Evolutionary conservation across 2,329 filamentous ascomycete species (phyloP), one percentile per base, ranked within the genome.

Genomic region (Alternaria sp.): DNA sequence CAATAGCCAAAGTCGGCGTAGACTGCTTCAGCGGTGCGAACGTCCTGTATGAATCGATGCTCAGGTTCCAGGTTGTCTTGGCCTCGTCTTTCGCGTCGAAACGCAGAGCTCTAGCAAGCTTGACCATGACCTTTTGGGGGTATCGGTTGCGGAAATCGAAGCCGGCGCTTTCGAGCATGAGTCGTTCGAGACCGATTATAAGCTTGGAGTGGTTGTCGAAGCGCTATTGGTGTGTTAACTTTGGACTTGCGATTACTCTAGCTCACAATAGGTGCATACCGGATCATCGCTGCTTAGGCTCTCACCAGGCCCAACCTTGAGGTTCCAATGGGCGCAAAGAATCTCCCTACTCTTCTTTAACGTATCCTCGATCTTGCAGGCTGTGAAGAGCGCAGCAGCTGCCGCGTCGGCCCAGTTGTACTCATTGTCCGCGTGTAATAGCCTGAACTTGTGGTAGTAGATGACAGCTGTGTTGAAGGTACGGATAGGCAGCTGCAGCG

Each of bases 321-420:
- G 83, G 75, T 97, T 97, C 81, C 95, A 93, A 23, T 93, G 91
- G 1, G 94, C 94, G 62, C 93, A 96, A 15, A 98, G 85, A 65
- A 99, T 96, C 67, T 99, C 96, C 61, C 88, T 89, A 4, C 93
- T 97, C 83, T 98, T 98, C 82, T 99, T 99, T 70, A 97, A 87
- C 0, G 96, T 99, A 79, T 99, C 96, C 80, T 99, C 96, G 49
- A 96, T 94, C 83, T 99, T 99, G 85, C 95, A 98, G 3, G 94
- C 94, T 3, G 94, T 92, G 75, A 98, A 95, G 9, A 99, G 84
- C 23, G 93, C 91, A 1, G 96, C 93, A 7, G 96, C 88, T 0
- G 95, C 93, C 2, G 93, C 94, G 77, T 98, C 95, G 83, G 84
- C 81, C 76, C 90, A 94, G 78, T 92, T 92, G 80, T 97, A 97